Base-by-base conservation (phyloP, 345 rosid genomes). In the Conringia planisiliqua region DNA sequence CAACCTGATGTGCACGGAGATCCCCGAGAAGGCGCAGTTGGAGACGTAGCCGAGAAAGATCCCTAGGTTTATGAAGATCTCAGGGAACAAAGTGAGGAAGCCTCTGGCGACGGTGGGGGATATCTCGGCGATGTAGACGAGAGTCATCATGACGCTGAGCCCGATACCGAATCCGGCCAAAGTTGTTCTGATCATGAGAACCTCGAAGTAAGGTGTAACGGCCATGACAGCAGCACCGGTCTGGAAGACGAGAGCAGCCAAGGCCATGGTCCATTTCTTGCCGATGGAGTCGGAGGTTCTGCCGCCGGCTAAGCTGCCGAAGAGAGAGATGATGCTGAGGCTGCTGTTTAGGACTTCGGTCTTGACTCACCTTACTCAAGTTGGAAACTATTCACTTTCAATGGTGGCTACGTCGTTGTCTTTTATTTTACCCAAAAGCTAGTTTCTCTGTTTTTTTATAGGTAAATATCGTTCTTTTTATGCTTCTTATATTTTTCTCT, bases 11-110 rank as follows among this genome's bases (percentile, higher is more conserved):
- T 90, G 90, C 26, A 68, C 86, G 3, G 97, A 75, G 32, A 93
- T 82, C 43, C 87, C 88, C 0, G 93, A 86, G 72, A 93, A 93
- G 16, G 85, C 90, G 59, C 85, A 93, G 73, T 93, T 93, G 6
- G 98, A 93, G 74, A 93, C 92, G 18, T 90, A 93, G 56, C 98
- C 98, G 3, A 93, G 93, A 67, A 93, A 76, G 76, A 93, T 93
- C 30, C 98, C 97, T 0, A 93, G 1, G 68, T 93, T 93, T 54
- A 90, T 93, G 82, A 85, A 89, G 48, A 88, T 85, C 85, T 90
- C 98, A 0, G 97, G 96, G 82, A 93, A 90, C 1, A 96, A 93
- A 2, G 96, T 90, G 71, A 93, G 80, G 47, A 86, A 82, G 36
- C 98, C 98, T 81, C 97, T 85, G 1, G 81, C 56, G 48, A 83